Evolutionary conservation across 2,329 filamentous ascomycete genomes (phyloP).

Genomic region (Aspergillus fructus): DNA sequence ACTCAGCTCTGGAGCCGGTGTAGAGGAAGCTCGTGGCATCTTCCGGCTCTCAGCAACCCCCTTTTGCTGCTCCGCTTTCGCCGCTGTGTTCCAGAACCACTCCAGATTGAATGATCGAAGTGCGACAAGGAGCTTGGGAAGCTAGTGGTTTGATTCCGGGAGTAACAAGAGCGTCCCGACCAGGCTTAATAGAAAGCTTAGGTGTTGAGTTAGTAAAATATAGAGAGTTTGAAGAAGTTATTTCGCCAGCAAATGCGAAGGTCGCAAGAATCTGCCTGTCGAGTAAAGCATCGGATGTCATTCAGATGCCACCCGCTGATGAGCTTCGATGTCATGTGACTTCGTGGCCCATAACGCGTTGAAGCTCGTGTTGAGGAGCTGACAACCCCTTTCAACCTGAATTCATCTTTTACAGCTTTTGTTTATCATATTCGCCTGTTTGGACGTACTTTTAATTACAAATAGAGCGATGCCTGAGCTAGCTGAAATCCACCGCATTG

Average conservation of each 20-base stretch:
- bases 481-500: slow-evolving; percentile 73
- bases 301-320: slow-evolving; percentile 9
- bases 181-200: background rate
- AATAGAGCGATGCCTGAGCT: slow-evolving; percentile 48
- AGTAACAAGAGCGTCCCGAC: background rate
- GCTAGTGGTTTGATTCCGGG: background rate
- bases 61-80: slow-evolving; percentile 24
- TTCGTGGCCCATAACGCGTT: slow-evolving; percentile 25
- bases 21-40: slow-evolving; percentile 43
- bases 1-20: slow-evolving; percentile 56
- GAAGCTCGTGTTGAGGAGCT: slow-evolving; percentile 6
- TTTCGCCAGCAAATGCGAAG: background rate
- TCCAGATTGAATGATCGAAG: slow-evolving; percentile 34
- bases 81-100: slow-evolving; percentile 38
- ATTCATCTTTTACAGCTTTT: background rate
- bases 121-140: background rate
- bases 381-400: background rate
- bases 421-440: background rate
- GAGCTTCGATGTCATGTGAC: slow-evolving; percentile 24
- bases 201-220: background rate
- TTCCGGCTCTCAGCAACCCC: slow-evolving; percentile 23
- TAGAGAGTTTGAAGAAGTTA: background rate
- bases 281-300: background rate
- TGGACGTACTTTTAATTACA: background rate
- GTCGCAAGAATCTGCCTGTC: background rate